Evolutionary conservation across 768 basidiomycete species (phyloP).

Genomic region (Naganishia randhawae): DNA sequence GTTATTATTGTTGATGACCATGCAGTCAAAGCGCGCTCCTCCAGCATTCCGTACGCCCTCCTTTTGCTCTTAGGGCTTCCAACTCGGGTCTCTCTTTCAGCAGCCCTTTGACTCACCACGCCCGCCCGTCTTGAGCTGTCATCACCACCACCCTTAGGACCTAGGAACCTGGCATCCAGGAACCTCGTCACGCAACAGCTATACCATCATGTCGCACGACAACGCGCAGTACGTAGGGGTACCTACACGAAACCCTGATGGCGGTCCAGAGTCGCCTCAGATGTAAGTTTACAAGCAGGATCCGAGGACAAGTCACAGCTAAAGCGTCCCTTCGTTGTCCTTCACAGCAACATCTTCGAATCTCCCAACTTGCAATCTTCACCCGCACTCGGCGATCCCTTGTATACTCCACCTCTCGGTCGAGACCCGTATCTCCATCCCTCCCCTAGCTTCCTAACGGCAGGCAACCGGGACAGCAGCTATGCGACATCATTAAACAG

Average conservation of each 20-base stretch:
- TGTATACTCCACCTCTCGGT: slow-evolving; percentile 16
- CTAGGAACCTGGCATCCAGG: neutral
- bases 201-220: slow-evolving; percentile 8
- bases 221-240: slow-evolving; percentile 18
- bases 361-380: slow-evolving; percentile 15
- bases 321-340: neutral
- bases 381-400: slow-evolving; percentile 3
- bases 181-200: neutral
- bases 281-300: slow-evolving; percentile 4
- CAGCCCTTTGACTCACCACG: neutral
- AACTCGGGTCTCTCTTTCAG: neutral
- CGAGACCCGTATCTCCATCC: slow-evolving; percentile 16
- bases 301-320: neutral
- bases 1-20: neutral
- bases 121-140: neutral
- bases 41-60: neutral
- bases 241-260: slow-evolving; percentile 23
- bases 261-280: slow-evolving; percentile 17
- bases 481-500: slow-evolving; percentile 13
- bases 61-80: neutral
- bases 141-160: neutral
- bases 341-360: slow-evolving; percentile 6
- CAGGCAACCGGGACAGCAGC: slow-evolving; percentile 20
- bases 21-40: too few species aligned
- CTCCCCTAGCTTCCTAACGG: slow-evolving; percentile 22